Base-by-base conservation (phyloP, 2,329 filamentous ascomycete species). In the Cladobotryum protrusum region DNA sequence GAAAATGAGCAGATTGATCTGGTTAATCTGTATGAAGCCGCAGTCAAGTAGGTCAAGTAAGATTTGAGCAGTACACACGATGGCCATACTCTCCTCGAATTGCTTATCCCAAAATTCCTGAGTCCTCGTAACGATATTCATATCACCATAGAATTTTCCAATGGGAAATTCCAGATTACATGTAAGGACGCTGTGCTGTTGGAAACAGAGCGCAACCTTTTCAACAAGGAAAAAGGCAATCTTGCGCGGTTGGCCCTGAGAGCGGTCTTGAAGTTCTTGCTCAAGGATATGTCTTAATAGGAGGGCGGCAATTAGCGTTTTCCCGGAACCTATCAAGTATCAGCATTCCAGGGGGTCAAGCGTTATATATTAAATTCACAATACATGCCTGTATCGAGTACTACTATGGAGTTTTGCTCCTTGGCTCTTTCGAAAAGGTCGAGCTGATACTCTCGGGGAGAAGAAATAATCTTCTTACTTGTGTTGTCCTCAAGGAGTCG, bases 291-390 rank as follows among this genome's bases (percentile, higher is more conserved):
- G 81, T 36, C 84, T 82, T 19, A 97, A 76, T 5, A 99, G 75
- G 3, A 97, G 76, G 1, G 89, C 90, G 0, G 93, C 91, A 58
- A 99, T 96, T n/a, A 96, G 74, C 0, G 93, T 99, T 69, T 99
- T 99, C 2, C 93, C 93, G 3, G 89, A 90, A 12, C 93, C 87
- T 85, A 52, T 14, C 5, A 32, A 44, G 43, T n/a, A 9, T 34
- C 34, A 24, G n/a, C 13, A 24, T 14, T 43, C 5, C 15, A 29
- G 40, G 24, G 9, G 14, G 24, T 1, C 8, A 8, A 8, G 6
- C 24, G 11, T 29, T 29, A 6, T 8, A 9, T n/a, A n/a, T 5
- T 42, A 9, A 34, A 14, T 32, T 2, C 4, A 35, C 18, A 14
- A 6, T 8, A 45, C 60, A 46, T 63, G 83, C 83, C 89, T n/a